Percentiles rank a stretch among this genome's conserved stretches.
Evolutionary conservation across 2,329 filamentous ascomycete genomes (phyloP).

Genomic region (Fusarium proliferatum): DNA sequence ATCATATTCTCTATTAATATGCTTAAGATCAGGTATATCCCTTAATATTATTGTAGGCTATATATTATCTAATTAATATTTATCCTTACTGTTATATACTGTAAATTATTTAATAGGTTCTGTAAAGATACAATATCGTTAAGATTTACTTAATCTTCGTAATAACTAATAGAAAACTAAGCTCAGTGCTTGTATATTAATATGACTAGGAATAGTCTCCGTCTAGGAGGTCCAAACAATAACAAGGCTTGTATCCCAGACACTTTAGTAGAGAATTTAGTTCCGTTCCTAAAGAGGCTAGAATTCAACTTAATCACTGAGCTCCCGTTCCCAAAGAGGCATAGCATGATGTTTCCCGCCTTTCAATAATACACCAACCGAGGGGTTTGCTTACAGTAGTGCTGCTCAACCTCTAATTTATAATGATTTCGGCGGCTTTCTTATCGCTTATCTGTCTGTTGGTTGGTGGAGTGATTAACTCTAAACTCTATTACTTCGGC

Average conservation of each 20-base stretch:
- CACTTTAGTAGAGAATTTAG: not conserved
- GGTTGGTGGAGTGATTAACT: not conserved
- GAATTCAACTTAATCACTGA: not conserved
- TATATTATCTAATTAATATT: too few relatives aligned
- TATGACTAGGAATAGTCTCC: too few relatives aligned
- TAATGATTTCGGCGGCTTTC: not conserved
- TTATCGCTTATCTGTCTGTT: not conserved
- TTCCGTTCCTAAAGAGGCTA: not conserved
- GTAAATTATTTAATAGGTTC: too few relatives aligned
- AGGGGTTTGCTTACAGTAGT: not conserved
- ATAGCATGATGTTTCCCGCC: not conserved
- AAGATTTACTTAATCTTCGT: too few relatives aligned
- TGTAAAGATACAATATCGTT: too few relatives aligned
- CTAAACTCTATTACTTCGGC: not conserved
- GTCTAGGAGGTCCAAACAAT: too few relatives aligned
- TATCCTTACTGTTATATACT: too few relatives aligned
- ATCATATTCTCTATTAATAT: too few relatives aligned
- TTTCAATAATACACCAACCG: too few relatives aligned
- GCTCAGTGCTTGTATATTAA: too few relatives aligned
- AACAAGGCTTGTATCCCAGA: not conserved
- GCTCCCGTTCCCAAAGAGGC: not conserved
- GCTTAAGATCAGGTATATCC: rapidly evolving
- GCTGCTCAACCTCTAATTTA: not conserved
- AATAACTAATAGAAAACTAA: too few relatives aligned
- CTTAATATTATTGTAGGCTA: too few relatives aligned